These are phyloP conservation scores for Ophiosphaerella narmari DNA, from an alignment of 2,329 filamentous ascomycete species.

Conservation along the genomic window DNA sequence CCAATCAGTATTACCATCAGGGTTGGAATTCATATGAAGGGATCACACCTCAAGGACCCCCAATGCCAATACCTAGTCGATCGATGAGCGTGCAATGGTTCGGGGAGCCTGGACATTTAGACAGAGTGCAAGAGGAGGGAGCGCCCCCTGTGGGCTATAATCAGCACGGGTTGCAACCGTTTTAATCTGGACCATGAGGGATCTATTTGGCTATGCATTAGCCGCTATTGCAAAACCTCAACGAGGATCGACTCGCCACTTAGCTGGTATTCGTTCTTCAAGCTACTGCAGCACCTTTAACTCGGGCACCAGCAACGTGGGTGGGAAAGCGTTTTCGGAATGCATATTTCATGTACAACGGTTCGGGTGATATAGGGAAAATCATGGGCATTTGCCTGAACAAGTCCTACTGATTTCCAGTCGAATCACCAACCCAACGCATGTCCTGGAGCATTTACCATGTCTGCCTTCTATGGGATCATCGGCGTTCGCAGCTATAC, in stretches of 20 bases:
- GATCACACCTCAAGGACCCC: slow-evolving; percentile 27
- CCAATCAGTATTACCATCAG: slow-evolving; percentile 35
- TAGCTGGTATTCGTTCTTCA: too few species aligned
- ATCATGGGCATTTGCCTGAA: too few species aligned
- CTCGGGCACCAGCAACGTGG: too few species aligned
- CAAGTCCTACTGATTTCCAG: too few species aligned
- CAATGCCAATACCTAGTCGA: slow-evolving; percentile 34
- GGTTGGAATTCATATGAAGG: slow-evolving; percentile 38
- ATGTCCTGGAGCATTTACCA: too few species aligned
- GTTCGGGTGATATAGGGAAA: too few species aligned
- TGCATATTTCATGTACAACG: too few species aligned
- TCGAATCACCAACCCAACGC: too few species aligned
- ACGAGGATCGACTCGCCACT: neutral
- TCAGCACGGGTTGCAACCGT: slow-evolving; percentile 33
- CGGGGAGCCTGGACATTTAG: slow-evolving; percentile 34
- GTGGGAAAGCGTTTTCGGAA: too few species aligned
- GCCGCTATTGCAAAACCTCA: neutral
- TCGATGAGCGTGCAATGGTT: slow-evolving; percentile 46
- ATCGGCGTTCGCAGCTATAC: slow-evolving; percentile 1
- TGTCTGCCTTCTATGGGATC: neutral
- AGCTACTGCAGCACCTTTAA: too few species aligned
- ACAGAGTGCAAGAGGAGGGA: slow-evolving; percentile 44
- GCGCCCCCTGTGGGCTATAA: slow-evolving; percentile 34
- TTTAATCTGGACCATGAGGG: slow-evolving; percentile 33
- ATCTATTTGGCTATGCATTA: neutral